phyloP scores from a whole-genome alignment of 352 stramenopile genomes.

The Pythium apleroticum region DNA sequence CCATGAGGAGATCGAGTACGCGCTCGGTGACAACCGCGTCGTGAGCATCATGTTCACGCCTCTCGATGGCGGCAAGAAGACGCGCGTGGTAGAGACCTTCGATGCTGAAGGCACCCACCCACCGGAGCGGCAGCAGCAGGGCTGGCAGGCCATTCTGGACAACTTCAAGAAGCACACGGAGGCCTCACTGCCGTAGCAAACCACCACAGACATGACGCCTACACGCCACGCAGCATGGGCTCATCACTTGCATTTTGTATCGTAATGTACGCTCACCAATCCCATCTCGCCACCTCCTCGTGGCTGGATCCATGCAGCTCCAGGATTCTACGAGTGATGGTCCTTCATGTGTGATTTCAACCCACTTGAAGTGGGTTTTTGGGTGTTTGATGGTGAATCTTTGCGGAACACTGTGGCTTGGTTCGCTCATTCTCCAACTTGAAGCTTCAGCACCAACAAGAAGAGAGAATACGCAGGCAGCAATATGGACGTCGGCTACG shows the following conservation, averaged over 20 bases:
- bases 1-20: slow-evolving; percentile 12
- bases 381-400: neutral
- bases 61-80: slow-evolving; percentile 5
- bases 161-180: slow-evolving; percentile 26
- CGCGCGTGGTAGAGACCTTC: slow-evolving; percentile 15
- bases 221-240: no score
- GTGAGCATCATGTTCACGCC: neutral
- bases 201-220: no score
- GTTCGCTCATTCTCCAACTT: neutral
- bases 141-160: slow-evolving; percentile 23
- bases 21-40: slow-evolving; percentile 5
- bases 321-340: no score
- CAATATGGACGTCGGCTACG: slow-evolving; percentile 17
- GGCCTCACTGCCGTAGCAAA: neutral
- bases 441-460: neutral
- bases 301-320: neutral
- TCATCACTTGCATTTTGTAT: no score
- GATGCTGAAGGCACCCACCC: slow-evolving; percentile 16
- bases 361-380: neutral
- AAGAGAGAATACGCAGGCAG: neutral
- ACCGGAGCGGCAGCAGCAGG: slow-evolving; percentile 9
- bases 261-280: neutral
- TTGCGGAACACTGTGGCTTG: neutral
- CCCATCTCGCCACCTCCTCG: neutral
- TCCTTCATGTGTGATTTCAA: neutral